A percentile compares a stretch with the other conserved stretches of the same genome.
These are phyloP conservation scores for Blastobotrys parvus DNA, from an alignment of 805 yeast genomes.

Conservation along the genomic window DNA sequence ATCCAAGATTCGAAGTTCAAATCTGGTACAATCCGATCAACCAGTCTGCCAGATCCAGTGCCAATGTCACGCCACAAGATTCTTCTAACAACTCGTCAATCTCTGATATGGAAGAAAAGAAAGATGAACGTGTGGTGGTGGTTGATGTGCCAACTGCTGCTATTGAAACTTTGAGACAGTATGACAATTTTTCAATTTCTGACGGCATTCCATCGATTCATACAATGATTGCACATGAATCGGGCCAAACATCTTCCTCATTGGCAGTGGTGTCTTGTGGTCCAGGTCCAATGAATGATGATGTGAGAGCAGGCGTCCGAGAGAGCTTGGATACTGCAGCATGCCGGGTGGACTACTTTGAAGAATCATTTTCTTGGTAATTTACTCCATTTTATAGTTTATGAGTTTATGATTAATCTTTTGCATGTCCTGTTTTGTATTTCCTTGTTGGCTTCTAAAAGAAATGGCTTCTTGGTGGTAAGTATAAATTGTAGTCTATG, in stretches of 20 bases:
- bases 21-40: background rate
- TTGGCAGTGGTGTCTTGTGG: constrained; percentile 45
- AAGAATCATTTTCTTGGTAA: constrained; percentile 62
- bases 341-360: constrained; percentile 51
- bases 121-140: background rate
- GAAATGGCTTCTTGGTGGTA: too few relatives aligned
- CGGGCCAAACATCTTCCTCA: too few relatives aligned
- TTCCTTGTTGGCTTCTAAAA: too few relatives aligned
- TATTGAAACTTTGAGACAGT: background rate
- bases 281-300: constrained; percentile 48
- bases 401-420: too few relatives aligned
- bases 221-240: background rate
- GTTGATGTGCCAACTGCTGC: background rate
- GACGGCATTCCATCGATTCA: background rate
- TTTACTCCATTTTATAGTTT: background rate
- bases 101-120: background rate
- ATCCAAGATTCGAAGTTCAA: constrained; percentile 2
- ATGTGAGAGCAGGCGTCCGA: constrained; percentile 39
- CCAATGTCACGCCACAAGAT: too few relatives aligned
- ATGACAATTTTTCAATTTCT: background rate
- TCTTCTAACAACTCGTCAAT: background rate
- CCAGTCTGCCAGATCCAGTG: too few relatives aligned
- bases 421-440: too few relatives aligned
- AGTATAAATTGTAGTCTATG: too few relatives aligned
- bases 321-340: constrained; percentile 32